Conservation (phyloP, 768 basidiomycete species). For the Boletus rubescentipes region DNA sequence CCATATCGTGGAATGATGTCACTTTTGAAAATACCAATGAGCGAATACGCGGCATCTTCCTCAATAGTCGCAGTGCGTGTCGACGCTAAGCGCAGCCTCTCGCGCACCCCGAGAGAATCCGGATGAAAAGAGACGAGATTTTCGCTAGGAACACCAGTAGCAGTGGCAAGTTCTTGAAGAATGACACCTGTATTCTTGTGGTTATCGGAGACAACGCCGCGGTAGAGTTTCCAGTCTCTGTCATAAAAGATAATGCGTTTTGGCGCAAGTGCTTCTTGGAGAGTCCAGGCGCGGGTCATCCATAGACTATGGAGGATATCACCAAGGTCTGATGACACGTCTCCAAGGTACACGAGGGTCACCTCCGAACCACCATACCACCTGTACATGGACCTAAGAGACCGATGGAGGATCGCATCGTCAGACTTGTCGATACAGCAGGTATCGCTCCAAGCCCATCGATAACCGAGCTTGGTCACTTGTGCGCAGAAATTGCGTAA, state of each 20-base stretch:
- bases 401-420: not conserved
- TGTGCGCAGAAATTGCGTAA: not conserved
- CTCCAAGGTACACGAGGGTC: not conserved
- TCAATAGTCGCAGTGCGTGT: not conserved
- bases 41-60: not conserved
- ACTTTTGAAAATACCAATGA: not conserved
- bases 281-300: constrained; percentile 1
- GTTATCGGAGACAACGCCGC: not conserved
- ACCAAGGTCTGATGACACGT: not conserved
- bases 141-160: not conserved
- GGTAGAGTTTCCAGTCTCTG: not conserved
- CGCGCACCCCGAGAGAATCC: not conserved
- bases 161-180: not conserved
- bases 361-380: not conserved
- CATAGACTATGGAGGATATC: not conserved
- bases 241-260: not conserved
- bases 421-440: not conserved
- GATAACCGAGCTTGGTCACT: not conserved
- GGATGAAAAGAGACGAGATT: not conserved
- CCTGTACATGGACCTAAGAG: not conserved
- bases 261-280: not conserved
- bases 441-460: not conserved
- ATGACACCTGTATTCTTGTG: not conserved
- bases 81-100: not conserved
- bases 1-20: not conserved